Conservation (phyloP, 306 rosid species). For the Sophora flavescens region DNA sequence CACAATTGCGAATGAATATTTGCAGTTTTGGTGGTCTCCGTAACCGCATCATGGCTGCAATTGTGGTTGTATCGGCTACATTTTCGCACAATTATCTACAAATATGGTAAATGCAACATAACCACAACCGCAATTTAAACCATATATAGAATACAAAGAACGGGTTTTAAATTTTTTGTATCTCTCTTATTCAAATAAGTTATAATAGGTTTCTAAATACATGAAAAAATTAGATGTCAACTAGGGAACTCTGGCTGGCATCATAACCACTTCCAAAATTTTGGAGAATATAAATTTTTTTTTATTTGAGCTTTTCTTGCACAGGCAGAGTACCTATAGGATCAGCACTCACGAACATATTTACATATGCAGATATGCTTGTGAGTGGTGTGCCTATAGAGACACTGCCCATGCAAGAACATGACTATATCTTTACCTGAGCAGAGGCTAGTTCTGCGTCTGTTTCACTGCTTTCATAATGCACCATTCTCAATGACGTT, state of each 20-base stretch:
- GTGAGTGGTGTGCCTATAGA: neutral
- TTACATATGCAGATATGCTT: neutral
- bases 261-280: neutral
- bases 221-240: neutral
- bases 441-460: constrained; percentile 12
- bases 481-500: constrained; percentile 9
- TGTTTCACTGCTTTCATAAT: constrained; percentile 37
- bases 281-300: neutral
- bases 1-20: too few relatives aligned
- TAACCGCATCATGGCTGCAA: too few relatives aligned
- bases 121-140: too few relatives aligned
- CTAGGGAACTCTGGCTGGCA: neutral
- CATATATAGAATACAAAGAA: too few relatives aligned
- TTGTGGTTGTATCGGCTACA: too few relatives aligned
- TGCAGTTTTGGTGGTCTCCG: too few relatives aligned
- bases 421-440: constrained; percentile 40
- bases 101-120: too few relatives aligned
- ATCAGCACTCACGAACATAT: neutral
- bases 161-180: too few relatives aligned
- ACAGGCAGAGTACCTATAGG: neutral
- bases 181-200: neutral
- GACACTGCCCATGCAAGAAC: neutral
- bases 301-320: neutral
- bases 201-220: neutral
- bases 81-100: too few relatives aligned